Conservation (phyloP, 257 asterid species). For the Lycium ferocissimum region DNA sequence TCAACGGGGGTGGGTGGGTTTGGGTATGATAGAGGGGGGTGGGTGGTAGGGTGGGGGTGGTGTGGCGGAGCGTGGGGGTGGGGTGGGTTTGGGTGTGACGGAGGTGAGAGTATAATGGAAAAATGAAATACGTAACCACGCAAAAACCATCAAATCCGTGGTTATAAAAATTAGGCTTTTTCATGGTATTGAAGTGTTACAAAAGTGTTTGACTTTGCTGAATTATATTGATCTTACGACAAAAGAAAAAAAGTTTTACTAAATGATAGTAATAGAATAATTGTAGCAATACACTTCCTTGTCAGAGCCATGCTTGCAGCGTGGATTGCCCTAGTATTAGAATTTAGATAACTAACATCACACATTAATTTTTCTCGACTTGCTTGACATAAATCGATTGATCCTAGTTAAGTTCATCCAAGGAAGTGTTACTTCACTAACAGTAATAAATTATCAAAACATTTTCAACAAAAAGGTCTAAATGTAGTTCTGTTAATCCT, state of each 20-base stretch:
- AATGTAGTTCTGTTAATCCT: background rate
- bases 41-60: too few species aligned
- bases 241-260: background rate
- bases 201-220: background rate
- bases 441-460: background rate
- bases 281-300: background rate
- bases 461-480: background rate
- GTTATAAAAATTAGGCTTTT: too few species aligned
- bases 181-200: background rate
- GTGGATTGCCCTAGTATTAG: background rate
- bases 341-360: conserved; percentile 1
- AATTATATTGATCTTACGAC: background rate
- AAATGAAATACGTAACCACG: too few species aligned
- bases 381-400: background rate
- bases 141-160: too few species aligned
- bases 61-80: too few species aligned
- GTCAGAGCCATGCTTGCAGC: background rate
- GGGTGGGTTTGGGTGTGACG: too few species aligned
- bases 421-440: background rate
- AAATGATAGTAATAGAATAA: background rate
- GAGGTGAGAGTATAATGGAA: too few species aligned
- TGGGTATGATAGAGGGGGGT: too few species aligned
- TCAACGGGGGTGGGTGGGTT: too few species aligned
- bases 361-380: background rate
- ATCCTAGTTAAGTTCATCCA: background rate